Percentiles rank a stretch among this genome's conserved stretches.
Evolutionary conservation across 495 filamentous ascomycete species (phyloP).

Genomic region (Aspergillus heteromorphus): DNA sequence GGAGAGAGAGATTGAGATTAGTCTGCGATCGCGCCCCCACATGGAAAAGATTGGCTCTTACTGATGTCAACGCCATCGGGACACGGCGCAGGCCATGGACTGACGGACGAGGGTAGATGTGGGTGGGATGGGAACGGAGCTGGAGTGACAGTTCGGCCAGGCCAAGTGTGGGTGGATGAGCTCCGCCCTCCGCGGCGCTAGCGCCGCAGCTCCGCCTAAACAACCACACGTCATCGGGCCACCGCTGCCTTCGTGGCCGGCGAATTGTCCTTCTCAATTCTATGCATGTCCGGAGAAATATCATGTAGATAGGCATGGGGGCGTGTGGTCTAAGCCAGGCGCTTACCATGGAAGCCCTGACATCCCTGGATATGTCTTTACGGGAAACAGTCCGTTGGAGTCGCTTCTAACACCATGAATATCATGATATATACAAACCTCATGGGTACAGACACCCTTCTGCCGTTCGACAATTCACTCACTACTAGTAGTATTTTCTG

Average conservation of each 20-base stretch:
- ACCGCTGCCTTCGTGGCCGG: too few relatives aligned
- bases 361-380: too few relatives aligned
- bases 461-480: too few relatives aligned
- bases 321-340: too few relatives aligned
- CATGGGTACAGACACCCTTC: too few relatives aligned
- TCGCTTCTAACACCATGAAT: too few relatives aligned
- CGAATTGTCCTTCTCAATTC: too few relatives aligned
- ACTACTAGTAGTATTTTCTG: background rate
- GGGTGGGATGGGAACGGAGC: constrained; percentile 16
- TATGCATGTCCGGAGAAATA: too few relatives aligned
- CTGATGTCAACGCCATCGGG: constrained; percentile 48
- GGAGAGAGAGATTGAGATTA: constrained; percentile 3
- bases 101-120: constrained; percentile 13
- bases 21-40: background rate
- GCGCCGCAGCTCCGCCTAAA: constrained; percentile 1
- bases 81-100: constrained; percentile 31
- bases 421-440: too few relatives aligned
- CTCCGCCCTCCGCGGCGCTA: constrained; percentile 23
- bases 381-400: too few relatives aligned
- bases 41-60: constrained; percentile 12
- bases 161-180: constrained; percentile 8
- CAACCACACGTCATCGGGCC: background rate
- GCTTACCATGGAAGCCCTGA: too few relatives aligned
- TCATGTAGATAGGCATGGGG: too few relatives aligned
- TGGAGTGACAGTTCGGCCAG: constrained; percentile 4